These are phyloP conservation scores for Flaveria ramosissima DNA, from an alignment of 129 eudicot species.

Conservation along the genomic window DNA sequence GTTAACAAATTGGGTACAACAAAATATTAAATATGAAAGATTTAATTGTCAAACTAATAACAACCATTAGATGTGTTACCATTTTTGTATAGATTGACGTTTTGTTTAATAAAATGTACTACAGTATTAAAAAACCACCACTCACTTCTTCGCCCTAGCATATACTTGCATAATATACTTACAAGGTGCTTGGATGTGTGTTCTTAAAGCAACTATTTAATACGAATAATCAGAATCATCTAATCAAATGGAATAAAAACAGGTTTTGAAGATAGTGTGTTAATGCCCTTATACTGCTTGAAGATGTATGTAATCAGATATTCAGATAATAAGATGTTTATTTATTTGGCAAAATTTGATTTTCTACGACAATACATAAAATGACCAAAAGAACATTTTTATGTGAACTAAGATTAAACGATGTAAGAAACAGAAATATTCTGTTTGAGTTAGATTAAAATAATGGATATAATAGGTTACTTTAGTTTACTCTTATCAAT, in stretches of 20 bases:
- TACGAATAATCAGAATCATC: not conserved
- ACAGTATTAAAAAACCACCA: not conserved
- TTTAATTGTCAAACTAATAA: not conserved
- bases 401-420: not conserved
- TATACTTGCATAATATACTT: not conserved
- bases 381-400: not conserved
- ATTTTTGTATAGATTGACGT: not conserved
- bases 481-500: not conserved
- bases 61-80: not conserved
- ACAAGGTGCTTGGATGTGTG: not conserved
- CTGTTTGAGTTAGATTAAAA: not conserved
- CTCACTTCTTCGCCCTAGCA: not conserved
- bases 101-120: not conserved
- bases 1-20: slow-evolving; percentile 17
- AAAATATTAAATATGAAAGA: not conserved
- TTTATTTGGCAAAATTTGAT: not conserved
- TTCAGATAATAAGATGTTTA: not conserved
- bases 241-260: not conserved
- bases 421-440: not conserved
- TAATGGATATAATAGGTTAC: not conserved
- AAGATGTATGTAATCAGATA: not conserved
- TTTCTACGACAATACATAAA: not conserved
- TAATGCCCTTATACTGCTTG: not conserved
- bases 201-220: not conserved
- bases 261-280: not conserved